phyloP scores from a whole-genome alignment of 257 asterid species.

The Fraxinus americana region DNA sequence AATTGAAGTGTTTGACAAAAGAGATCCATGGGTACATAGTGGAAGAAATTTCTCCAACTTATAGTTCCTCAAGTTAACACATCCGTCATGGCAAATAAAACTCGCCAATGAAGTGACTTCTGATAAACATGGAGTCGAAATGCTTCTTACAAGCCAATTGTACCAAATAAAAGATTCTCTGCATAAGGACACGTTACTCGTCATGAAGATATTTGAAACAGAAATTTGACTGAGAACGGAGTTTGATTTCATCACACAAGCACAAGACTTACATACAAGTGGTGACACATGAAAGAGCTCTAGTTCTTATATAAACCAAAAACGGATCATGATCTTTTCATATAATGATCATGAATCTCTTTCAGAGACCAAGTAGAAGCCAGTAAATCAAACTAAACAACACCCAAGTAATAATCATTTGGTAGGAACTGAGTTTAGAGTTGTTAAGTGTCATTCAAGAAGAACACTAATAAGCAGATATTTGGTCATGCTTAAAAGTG shows the following conservation, averaged over 20 bases:
- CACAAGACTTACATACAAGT: neutral
- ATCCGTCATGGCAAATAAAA: constrained; percentile 24
- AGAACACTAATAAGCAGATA: neutral
- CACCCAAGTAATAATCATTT: neutral
- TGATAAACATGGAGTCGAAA: constrained; percentile 15
- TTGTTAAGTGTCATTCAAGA: neutral
- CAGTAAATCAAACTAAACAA: neutral
- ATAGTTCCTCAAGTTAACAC: constrained; percentile 23
- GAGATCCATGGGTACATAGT: constrained; percentile 24
- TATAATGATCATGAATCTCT: neutral
- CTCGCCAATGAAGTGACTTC: constrained; percentile 13
- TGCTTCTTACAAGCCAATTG: constrained; percentile 25
- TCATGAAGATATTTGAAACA: neutral
- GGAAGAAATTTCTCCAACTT: constrained; percentile 30
- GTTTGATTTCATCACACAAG: neutral
- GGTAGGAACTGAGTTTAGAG: neutral
- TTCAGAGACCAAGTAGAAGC: neutral
- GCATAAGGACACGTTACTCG: constrained; percentile 12
- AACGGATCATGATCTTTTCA: neutral
- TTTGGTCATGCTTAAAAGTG: neutral
- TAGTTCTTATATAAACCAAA: neutral
- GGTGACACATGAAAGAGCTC: neutral
- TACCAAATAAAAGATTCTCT: constrained; percentile 37
- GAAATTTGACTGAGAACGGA: neutral
- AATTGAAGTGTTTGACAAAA: constrained; percentile 23